Conservation (phyloP, 257 asterid species). For the Capsicum pubescens region DNA sequence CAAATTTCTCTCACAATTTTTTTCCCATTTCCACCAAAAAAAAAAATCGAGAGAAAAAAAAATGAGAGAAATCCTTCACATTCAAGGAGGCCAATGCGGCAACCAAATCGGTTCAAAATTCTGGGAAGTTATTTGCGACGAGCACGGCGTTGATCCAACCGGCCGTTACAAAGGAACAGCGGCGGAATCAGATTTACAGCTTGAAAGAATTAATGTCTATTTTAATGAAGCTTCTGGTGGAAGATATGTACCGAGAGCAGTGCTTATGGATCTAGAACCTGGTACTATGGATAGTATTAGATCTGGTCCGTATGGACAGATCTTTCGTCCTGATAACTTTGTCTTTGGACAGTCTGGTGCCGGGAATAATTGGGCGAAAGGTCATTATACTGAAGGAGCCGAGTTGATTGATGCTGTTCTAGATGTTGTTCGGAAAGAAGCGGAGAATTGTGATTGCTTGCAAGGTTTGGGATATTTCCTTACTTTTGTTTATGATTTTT, state of each 20-base stretch:
- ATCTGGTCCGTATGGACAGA: conserved; percentile 65
- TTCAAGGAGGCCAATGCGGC: conserved; percentile 75
- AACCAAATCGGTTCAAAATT: conserved; percentile 75
- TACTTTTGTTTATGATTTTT: too few relatives aligned
- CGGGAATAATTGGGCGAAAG: conserved; percentile 75
- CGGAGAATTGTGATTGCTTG: conserved; percentile 69
- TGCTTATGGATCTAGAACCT: conserved; percentile 73
- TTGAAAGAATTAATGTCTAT: conserved; percentile 66
- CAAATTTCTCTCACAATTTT: background rate
- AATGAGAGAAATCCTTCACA: conserved; percentile 71
- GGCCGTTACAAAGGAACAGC: conserved; percentile 60
- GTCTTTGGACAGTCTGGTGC: conserved; percentile 71
- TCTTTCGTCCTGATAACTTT: conserved; percentile 67
- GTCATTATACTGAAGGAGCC: conserved; percentile 75
- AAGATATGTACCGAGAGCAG: conserved; percentile 68
- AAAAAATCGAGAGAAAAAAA: conserved; percentile 40
- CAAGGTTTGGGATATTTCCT: conserved; percentile 47
- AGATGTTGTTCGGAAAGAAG: conserved; percentile 75
- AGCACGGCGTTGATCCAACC: conserved; percentile 61
- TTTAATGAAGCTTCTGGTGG: conserved; percentile 71
- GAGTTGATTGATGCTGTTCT: conserved; percentile 71
- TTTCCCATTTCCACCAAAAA: background rate
- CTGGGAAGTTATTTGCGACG: conserved; percentile 72
- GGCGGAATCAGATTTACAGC: conserved; percentile 46
- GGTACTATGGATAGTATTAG: conserved; percentile 73